Base-by-base conservation (phyloP, 257 asterid species). In the Fraxinus quadrangulata region DNA sequence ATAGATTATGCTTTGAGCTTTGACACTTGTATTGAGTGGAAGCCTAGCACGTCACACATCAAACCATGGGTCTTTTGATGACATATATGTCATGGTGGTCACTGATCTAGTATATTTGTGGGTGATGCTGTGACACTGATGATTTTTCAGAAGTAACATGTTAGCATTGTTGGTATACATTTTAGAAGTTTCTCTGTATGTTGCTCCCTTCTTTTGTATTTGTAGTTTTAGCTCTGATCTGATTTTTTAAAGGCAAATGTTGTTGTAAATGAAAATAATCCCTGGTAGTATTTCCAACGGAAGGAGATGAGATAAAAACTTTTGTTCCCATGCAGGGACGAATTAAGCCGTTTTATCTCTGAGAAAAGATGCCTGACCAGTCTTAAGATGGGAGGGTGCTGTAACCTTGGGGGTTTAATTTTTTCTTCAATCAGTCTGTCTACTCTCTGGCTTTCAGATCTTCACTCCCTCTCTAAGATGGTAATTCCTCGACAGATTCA, bases 341-440 rank as follows among this genome's bases (percentile, higher is more conserved):
- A 92, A 63, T 88, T 96, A 87, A 85, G 92, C 56, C 97, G 97
- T 28, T 93, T 96, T 77, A 87, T 94, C 66, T 87, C 94, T 17
- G 97, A 93, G 33, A 94, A 87, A 85, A 89, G 90, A 82, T 89
- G 90, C 74, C 91, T 96, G 49, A 84, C 93, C 75, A 92, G 87
- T 82, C 97, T 96, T 84, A 96, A 92, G 86, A 84, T 96, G 97
- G 98, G 94, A 86, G 98, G 99, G 23, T 94, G 98, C 81, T 86
- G 82, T 67, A 88, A 87, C 83, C 90, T 96, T 19, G 98, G 99
- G 65, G 86, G 91, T 39, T 80, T 96, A 75, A 63, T 77, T 68
- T 85, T 94, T 80, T 87, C 89, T 80, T 96, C 99, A 17, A 77
- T 87, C 74, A 91, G 92, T 68, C 87, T 96, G 45, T 87, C 89